These are phyloP conservation scores for Teratosphaeria viscida DNA, from an alignment of 2,329 filamentous ascomycete species.

Conservation along the genomic window DNA sequence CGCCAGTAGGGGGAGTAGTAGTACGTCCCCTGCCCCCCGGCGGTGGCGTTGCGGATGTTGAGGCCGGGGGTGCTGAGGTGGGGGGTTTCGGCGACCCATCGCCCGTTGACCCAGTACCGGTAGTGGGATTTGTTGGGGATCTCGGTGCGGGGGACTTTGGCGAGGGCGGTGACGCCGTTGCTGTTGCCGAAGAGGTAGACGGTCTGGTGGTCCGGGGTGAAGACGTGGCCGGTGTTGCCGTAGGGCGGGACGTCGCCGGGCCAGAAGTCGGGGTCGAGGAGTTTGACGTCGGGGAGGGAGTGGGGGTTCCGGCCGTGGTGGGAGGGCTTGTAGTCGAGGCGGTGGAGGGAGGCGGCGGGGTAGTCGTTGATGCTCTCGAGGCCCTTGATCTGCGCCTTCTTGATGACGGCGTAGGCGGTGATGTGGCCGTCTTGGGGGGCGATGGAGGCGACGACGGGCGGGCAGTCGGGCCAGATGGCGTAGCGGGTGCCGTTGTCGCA, in stretches of 20 bases:
- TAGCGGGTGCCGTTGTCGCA: background rate
- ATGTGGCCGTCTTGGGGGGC: background rate
- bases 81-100: background rate
- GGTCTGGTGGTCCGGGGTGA: background rate
- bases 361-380: background rate
- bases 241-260: background rate
- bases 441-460: background rate
- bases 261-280: background rate
- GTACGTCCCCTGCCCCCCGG: background rate
- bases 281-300: background rate
- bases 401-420: background rate
- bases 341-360: background rate
- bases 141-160: background rate
- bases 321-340: background rate
- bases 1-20: background rate
- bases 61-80: background rate
- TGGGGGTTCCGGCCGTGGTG: background rate
- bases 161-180: background rate
- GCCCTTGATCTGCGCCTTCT: background rate
- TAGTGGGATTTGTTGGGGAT: background rate
- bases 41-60: background rate
- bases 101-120: background rate
- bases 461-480: conserved; percentile 1
- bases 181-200: conserved; percentile 1
- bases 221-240: background rate